phyloP scores from a whole-genome alignment of 306 rosid genomes.

The Lotus japonicus region DNA sequence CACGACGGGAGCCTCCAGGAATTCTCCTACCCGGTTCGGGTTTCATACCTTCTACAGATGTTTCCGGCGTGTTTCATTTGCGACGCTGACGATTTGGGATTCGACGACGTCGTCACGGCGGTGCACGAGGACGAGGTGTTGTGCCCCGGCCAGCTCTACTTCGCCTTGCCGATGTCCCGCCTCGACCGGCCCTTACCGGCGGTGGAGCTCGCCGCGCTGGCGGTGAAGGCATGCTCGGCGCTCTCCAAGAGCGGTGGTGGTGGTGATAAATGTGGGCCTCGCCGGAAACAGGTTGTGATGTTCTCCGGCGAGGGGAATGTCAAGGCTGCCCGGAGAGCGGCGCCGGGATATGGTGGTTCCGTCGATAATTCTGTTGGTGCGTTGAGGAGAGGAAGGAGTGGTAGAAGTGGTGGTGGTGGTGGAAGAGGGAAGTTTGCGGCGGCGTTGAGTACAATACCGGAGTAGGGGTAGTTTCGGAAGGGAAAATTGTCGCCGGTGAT shows the following conservation, averaged over 20 bases:
- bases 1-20: constrained; percentile 59
- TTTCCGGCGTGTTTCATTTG: constrained; percentile 63
- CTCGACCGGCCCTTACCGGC: constrained; percentile 40
- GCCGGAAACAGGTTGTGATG: constrained; percentile 21
- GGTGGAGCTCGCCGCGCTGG: constrained; percentile 83
- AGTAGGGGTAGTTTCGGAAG: constrained; percentile 44
- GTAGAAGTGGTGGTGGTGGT: constrained; percentile 24
- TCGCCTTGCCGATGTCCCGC: constrained; percentile 57
- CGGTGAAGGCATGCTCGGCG: constrained; percentile 67
- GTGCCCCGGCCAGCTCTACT: constrained; percentile 75
- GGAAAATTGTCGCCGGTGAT: background rate
- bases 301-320: constrained; percentile 28
- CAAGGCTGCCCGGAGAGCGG: constrained; percentile 16
- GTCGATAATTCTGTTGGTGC: background rate
- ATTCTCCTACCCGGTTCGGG: constrained; percentile 58
- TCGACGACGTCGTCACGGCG: constrained; percentile 52
- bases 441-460: constrained; percentile 56
- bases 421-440: constrained; percentile 25
- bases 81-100: constrained; percentile 80
- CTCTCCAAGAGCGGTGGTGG: constrained; percentile 40
- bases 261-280: constrained; percentile 22
- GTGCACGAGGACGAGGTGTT: constrained; percentile 51
- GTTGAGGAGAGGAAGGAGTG: constrained; percentile 16
- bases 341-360: background rate
- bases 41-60: constrained; percentile 50